Evolutionary conservation across 768 basidiomycete genomes (phyloP), one percentile per base, ranked within the genome.

Genomic region (Tubosaeta sp.): DNA sequence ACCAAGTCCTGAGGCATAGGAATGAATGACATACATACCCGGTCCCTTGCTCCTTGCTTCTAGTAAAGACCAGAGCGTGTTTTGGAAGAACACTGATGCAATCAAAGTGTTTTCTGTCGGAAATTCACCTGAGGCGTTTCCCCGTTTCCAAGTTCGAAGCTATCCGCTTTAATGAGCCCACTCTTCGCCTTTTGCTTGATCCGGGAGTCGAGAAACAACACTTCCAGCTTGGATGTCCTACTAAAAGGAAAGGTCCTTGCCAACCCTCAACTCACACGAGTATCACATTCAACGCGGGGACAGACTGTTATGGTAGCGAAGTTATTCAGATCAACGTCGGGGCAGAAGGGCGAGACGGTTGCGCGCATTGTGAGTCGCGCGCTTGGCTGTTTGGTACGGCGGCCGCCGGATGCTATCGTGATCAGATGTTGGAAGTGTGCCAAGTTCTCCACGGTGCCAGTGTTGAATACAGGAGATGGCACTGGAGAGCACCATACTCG

Each of bases 401-500:
- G n/a, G n/a, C n/a, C n/a, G n/a, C n/a, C 86, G 4, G 95, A 99
- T 62, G 95, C 87, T 3, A 84, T 98, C 61, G 94, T 95, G 22
- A 78, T 99, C 49, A 84, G 96, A 31, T 95, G 82, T 95, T 11
- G 96, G 96, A 46, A 92, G 90, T 59, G 82, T n/a, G 95, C 96
- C 21, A 96, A 96, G 68, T 93, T 82, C 71, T 95, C 93, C 2
- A 89, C 95, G 4, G 88, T 99, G 1, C 96, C 96, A 0, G 83
- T 99, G 62, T 75, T 99, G 69, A 99, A 98, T 65, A 95, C 93
- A 44, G 96, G 96, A 24, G 96, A 99, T 63, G 96, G 96, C 18
- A 81, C 90, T 44, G 96, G 96, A 48, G 96, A 99, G 70, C 96
- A 99, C 66, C 96, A 95, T 4, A 95, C 93, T 8, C 92, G 94